Evolutionary conservation across 345 rosid genomes (phyloP), one percentile per base, ranked within the genome.

Genomic region (Nephelium lappaceum): DNA sequence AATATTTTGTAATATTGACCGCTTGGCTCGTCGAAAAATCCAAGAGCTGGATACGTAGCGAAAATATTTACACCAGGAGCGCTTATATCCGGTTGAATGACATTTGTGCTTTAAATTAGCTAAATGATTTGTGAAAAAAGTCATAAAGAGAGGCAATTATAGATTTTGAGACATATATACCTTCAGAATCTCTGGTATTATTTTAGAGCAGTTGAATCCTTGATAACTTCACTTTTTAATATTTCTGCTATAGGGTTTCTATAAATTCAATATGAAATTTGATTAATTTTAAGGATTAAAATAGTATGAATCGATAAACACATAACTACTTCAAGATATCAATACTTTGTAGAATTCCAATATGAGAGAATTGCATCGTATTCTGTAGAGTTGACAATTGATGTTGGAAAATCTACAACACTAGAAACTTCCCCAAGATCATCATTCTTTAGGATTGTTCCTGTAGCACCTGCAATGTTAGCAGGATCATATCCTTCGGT

Each of bases 1-100:
- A 81, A 0, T 14, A 89, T 31, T 74, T 65, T 81, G 81, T 55
- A n/a, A n/a, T n/a, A 87, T 27, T 79, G 71, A 10, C 74, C 83
- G 7, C 23, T 74, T 58, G 85, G 77, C 5, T 27, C 25, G 76
- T 84, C 90, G 6, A 7, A 3, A 15, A 14, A 5, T 7, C 31
- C 47, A 55, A 72, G 51, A 41, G 85, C 85, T 5, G 83, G 74
- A 75, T 11, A 86, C 12, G 91, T 87, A 65, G 92, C 92, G 51
- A 86, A 76, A 25, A 87, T 84, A 69, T 77, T 84, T 5, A 79
- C 81, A 51, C 91, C 92, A 5, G 88, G 92, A 6, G 89, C 89
- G 16, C 75, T 79, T 69, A 83, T 72, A 79, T 89, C 89, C 0
- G 90, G 90, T 88, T 87, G 83, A 18, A 19, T 23, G 12, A 60